A percentile compares a stretch with the other conserved stretches of the same genome.
These are phyloP conservation scores for Mucor indicus DNA, from an alignment of 371 early-diverging fungal species.

Conservation along the genomic window DNA sequence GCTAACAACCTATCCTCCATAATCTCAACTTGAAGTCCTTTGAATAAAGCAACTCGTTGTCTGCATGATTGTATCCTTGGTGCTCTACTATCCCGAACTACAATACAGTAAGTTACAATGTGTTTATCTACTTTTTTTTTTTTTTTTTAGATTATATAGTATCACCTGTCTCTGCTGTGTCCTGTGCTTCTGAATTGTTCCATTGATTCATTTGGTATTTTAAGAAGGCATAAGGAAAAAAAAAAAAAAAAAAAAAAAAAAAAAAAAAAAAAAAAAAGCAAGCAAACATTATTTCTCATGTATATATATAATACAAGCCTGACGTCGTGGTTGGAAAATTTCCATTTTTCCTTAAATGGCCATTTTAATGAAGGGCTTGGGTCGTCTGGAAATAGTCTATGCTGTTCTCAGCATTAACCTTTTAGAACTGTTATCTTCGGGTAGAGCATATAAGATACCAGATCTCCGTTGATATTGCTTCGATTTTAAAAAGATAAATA, in stretches of 20 bases:
- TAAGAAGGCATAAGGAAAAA: not conserved
- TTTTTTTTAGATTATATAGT: not conserved
- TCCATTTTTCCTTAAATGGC: no score
- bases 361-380: no score
- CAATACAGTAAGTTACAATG: not conserved
- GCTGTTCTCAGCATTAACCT: no score
- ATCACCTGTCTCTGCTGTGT: constrained; percentile 10
- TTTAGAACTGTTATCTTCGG: no score
- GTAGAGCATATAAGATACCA: no score
- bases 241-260: not conserved
- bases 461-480: no score
- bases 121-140: not conserved
- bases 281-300: no score
- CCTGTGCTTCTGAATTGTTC: constrained; percentile 7
- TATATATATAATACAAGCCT: no score
- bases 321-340: no score
- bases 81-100: constrained; percentile 41
- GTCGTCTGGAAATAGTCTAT: no score
- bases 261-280: not conserved
- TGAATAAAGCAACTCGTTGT: constrained; percentile 44
- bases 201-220: constrained; percentile 6
- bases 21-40: constrained; percentile 44
- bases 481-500: no score
- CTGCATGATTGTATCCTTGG: constrained; percentile 40
- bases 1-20: constrained; percentile 29